Base-by-base conservation (phyloP, 2,329 filamentous ascomycete genomes). In the Macrophomina phaseolina region DNA sequence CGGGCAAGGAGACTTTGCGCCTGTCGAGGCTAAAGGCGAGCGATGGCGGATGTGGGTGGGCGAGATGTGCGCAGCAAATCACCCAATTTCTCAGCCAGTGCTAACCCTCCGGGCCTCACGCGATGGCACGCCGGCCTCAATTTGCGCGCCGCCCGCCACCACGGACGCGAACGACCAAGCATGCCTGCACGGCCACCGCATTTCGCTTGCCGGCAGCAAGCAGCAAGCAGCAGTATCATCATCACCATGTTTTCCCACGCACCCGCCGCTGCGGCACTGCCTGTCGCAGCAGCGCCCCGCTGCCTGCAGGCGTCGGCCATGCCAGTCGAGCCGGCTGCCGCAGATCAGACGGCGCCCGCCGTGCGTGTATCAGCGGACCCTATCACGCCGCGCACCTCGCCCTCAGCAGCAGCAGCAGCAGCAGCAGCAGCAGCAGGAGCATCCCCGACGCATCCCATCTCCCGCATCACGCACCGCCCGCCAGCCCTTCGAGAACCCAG, bases 401-500 rank as follows among this genome's bases (percentile, higher is more conserved):
- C 67, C 68, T 67, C 38, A 30, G 40, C 40, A 51, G 42, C 18
- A n/a, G 30, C 67, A 46, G 70, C 68, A n/a, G 30, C 67, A 46
- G 70, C 68, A 69, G 70, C 68, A 69, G 18, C 18, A 18, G 18
- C 18, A 18, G 18, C 18, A 18, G 18, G 18, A 23, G 23, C 2
- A 23, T 23, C 23, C 23, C 23, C 23, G 23, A 23, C 23, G 23
- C 23, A 23, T 1, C 23, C 23, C 2, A 23, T 23, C 23, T 23
- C 23, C 23, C 23, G 23, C 23, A 23, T 23, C 23, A 23, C 23
- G 23, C 23, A 23, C 23, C 23, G 23, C 23, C 23, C 23, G 23
- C 23, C 72, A 69, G 60, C 62, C 71, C 70, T 79, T 79, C 77
- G 76, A 78, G 77, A 79, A 79, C 75, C 69, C 67, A 68, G 72